Evolutionary conservation across 176 grass and related monocot species (phyloP), one percentile per base, ranked within the genome.

Genomic region (Pharus latifolius): DNA sequence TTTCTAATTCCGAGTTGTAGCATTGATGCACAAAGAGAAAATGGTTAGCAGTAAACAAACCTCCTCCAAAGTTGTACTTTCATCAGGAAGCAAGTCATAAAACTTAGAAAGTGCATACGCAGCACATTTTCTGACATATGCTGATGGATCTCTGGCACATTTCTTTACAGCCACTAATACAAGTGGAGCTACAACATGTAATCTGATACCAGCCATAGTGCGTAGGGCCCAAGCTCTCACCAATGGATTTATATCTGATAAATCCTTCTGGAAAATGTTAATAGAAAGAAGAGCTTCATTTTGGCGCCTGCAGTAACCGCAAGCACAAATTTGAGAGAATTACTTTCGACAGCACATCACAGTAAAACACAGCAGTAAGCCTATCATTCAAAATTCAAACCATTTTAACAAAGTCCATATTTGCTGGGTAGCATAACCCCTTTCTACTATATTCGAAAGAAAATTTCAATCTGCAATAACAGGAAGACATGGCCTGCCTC

Each of bases 181-280:
- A 25, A 98, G 81, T 56, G 94, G 89, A 57, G 89, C 87, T 28
- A 98, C 84, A 5, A 88, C 81, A 44, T 90, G 94, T 17, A 98
- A 76, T 30, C 89, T 80, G 41, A 98, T 98, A 58, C 89, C 89
- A 57, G 89, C 85, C 89, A 98, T 93, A 47, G 95, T 88, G 54
- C 95, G 89, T 13, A 98, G 78, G 10, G 95, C 95, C 87, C 95
- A 98, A 29, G 95, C 95, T 72, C 90, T 80, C 18, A 98, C 95
- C 43, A 98, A 62, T n/a, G 89, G 84, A 74, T 93, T 98, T 74
- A 85, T 98, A 62, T 98, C 90, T 17, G 89, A 88, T 42, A 98
- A 69, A 52, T 98, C 95, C 68, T 98, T 98, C 79, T 98, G 95
- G 75, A 98, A 98, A 66, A 83, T 93, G 72, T 98, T 98, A 18